phyloP scores from a whole-genome alignment of 2,329 filamentous ascomycete species.

The Hysterium pulicare region DNA sequence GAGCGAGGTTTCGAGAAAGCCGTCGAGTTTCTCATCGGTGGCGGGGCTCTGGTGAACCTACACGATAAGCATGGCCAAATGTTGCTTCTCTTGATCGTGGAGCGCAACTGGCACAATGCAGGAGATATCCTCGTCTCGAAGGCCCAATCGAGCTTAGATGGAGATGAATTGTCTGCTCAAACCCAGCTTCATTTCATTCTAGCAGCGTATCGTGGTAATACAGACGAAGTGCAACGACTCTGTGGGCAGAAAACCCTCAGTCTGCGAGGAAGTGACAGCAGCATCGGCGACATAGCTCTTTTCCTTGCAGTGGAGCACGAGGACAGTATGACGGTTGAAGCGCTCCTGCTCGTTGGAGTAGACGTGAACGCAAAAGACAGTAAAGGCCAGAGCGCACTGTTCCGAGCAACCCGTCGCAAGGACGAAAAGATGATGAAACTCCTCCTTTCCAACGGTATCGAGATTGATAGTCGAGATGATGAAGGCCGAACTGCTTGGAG shows the following conservation, averaged over 20 bases:
- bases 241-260: background rate
- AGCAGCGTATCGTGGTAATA: slow-evolving; percentile 2
- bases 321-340: background rate
- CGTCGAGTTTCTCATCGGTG: slow-evolving; percentile 8
- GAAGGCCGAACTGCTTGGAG: slow-evolving; percentile 5
- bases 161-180: background rate
- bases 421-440: slow-evolving; percentile 5
- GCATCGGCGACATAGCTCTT: slow-evolving; percentile 1
- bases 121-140: slow-evolving; percentile 3
- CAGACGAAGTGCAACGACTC: background rate
- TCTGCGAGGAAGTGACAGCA: background rate
- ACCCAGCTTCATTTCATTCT: background rate
- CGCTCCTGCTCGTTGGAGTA: slow-evolving; percentile 9
- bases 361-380: slow-evolving; percentile 11
- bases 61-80: slow-evolving; percentile 1
- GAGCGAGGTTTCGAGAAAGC: slow-evolving; percentile 10
- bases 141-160: background rate
- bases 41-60: slow-evolving; percentile 9
- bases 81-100: slow-evolving; percentile 6
- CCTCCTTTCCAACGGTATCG: slow-evolving; percentile 4
- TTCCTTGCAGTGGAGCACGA: slow-evolving; percentile 7
- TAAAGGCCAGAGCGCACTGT: slow-evolving; percentile 8
- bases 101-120: slow-evolving; percentile 3
- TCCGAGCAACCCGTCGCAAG: slow-evolving; percentile 7
- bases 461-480: slow-evolving; percentile 6